A percentile compares a stretch with the other conserved stretches of the same genome.
Conservation (phyloP, 2,329 filamentous ascomycete species). For the Neofusicoccum umdonicola region DNA sequence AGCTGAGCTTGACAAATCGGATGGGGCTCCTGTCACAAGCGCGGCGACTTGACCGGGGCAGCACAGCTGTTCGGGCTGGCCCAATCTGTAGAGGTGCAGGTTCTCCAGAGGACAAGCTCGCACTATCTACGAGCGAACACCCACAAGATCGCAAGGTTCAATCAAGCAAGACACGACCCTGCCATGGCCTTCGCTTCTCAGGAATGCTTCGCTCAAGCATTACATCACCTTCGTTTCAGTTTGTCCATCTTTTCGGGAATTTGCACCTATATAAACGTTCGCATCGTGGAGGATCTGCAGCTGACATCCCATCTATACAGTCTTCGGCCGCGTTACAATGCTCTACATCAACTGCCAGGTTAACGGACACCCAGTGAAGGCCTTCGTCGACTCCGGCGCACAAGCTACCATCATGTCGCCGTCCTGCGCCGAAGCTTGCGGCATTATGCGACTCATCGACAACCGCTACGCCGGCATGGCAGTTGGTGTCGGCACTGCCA, state of each 20-base stretch:
- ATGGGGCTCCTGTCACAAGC: neutral
- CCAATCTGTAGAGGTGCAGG: slow-evolving; percentile 16
- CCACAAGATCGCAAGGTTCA: slow-evolving; percentile 5
- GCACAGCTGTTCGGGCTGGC: neutral
- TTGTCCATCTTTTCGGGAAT: slow-evolving; percentile 10
- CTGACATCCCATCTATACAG: slow-evolving; percentile 46
- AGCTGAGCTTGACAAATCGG: slow-evolving; percentile 15
- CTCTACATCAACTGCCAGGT: slow-evolving; percentile 95
- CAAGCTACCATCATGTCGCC: slow-evolving; percentile 99
- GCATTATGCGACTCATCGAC: slow-evolving; percentile 95
- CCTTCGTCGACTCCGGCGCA: slow-evolving; percentile 93
- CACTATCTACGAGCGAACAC: slow-evolving; percentile 7
- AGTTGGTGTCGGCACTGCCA: slow-evolving; percentile 88
- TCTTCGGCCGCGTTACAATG: slow-evolving; percentile 93
- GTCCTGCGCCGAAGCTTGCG: slow-evolving; percentile 82
- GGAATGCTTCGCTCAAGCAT: slow-evolving; percentile 8
- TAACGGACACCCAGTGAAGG: slow-evolving; percentile 88
- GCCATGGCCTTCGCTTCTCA: neutral
- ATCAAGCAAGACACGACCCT: slow-evolving; percentile 8
- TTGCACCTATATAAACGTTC: neutral
- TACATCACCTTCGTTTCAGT: slow-evolving; percentile 16
- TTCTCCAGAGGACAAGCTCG: slow-evolving; percentile 1
- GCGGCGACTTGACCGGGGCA: neutral
- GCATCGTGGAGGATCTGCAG: slow-evolving; percentile 18
- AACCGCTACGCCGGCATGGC: slow-evolving; percentile 88